A percentile compares a stretch with the other conserved stretches of the same genome.
Evolutionary conservation across 2,329 filamentous ascomycete species (phyloP).

Genomic region (Tetracladium maxilliforme): DNA sequence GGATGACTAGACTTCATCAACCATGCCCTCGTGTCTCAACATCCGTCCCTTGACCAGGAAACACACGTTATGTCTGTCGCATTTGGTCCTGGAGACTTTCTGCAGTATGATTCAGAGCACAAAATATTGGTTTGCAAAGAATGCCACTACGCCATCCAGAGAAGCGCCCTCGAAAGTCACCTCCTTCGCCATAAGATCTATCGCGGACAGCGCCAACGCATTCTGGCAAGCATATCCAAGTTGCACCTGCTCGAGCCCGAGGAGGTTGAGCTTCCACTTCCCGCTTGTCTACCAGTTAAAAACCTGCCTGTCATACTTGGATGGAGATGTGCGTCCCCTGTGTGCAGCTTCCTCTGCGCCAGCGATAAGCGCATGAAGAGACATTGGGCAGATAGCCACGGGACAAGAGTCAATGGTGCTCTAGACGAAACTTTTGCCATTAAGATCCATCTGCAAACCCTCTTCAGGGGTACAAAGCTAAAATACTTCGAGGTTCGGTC

Average conservation of each 20-base stretch:
- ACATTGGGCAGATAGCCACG: constrained; percentile 15
- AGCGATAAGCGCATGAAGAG: constrained; percentile 18
- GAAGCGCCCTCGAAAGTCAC: constrained; percentile 18
- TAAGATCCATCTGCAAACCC: constrained; percentile 16
- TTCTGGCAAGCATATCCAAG: constrained; percentile 11
- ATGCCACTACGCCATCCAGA: constrained; percentile 21
- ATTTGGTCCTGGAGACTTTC: constrained; percentile 7
- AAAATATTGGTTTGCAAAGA: constrained; percentile 17
- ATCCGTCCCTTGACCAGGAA: constrained; percentile 5
- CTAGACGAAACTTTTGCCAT: constrained; percentile 4
- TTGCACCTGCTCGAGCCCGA: constrained; percentile 16
- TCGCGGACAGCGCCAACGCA: constrained; percentile 13
- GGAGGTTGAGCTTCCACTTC: constrained; percentile 11
- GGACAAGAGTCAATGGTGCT: constrained; percentile 3
- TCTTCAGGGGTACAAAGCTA: constrained; percentile 20
- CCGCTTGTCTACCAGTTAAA: constrained; percentile 10
- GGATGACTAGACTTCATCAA: no score
- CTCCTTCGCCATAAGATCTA: constrained; percentile 21
- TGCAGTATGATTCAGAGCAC: constrained; percentile 10
- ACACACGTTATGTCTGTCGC: constrained; percentile 2
- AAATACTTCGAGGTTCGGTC: constrained; percentile 19
- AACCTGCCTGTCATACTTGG: constrained; percentile 14
- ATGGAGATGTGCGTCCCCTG: constrained; percentile 11
- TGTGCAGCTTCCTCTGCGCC: constrained; percentile 15
- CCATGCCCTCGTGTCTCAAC: no score